A percentile compares a stretch with the other conserved stretches of the same genome.
These are phyloP conservation scores for Thalassiosira ordinaria DNA, from an alignment of 352 stramenopile genomes.

Conservation along the genomic window DNA sequence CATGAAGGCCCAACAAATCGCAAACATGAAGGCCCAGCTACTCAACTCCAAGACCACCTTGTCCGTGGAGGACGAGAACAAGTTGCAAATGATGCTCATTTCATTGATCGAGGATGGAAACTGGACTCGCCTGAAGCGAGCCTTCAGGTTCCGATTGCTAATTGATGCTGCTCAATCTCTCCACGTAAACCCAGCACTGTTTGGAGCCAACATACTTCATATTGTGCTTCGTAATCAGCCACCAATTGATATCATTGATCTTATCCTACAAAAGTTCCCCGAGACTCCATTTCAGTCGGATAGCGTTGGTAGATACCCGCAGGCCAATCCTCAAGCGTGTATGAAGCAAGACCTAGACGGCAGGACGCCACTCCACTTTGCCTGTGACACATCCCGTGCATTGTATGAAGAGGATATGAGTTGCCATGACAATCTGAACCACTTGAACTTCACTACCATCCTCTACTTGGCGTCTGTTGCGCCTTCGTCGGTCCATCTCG, in stretches of 20 bases:
- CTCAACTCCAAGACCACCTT: too few species aligned
- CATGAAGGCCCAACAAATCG: too few species aligned
- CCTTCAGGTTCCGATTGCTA: neutral
- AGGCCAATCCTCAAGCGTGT: slow-evolving; percentile 25
- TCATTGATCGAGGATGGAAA: neutral
- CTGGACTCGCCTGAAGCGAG: neutral
- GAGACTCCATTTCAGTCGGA: neutral
- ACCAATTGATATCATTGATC: neutral
- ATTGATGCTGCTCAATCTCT: neutral
- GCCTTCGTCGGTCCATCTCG: slow-evolving; percentile 17
- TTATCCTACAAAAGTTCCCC: neutral
- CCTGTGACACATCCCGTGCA: slow-evolving; percentile 43
- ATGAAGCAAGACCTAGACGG: slow-evolving; percentile 54
- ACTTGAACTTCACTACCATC: neutral
- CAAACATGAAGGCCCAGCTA: too few species aligned
- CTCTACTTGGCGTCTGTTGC: slow-evolving; percentile 6
- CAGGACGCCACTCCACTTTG: slow-evolving; percentile 57
- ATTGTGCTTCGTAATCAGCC: too few species aligned
- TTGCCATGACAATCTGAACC: neutral
- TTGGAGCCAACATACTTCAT: neutral
- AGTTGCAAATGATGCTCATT: slow-evolving; percentile 15
- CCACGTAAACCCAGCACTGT: neutral
- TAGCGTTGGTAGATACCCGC: neutral
- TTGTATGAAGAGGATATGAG: slow-evolving; percentile 36
- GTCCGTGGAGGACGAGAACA: slow-evolving; percentile 90